Evolutionary conservation across 768 basidiomycete genomes (phyloP).

Genomic region (Xerocomus brunneocitrinus): DNA sequence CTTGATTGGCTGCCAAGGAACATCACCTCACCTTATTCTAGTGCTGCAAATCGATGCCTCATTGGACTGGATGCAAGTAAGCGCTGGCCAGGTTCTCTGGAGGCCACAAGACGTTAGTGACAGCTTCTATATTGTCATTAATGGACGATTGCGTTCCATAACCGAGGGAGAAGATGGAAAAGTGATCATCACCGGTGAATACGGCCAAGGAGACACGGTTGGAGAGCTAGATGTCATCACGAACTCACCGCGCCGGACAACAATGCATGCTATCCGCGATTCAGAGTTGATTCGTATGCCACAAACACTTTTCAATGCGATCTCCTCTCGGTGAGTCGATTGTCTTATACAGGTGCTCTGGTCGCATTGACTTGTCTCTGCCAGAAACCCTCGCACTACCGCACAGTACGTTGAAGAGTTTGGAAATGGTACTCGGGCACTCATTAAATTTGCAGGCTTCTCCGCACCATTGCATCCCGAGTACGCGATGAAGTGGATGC

Average conservation of each 20-base stretch:
- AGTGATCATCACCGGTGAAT: constrained; percentile 84
- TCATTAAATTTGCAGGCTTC: constrained; percentile 42
- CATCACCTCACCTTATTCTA: constrained; percentile 28
- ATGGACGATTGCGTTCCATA: constrained; percentile 90
- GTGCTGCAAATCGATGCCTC: constrained; percentile 96
- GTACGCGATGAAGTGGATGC: constrained; percentile 80
- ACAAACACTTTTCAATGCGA: constrained; percentile 95
- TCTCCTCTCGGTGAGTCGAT: constrained; percentile 66
- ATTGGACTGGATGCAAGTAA: constrained; percentile 97
- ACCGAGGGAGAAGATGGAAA: constrained; percentile 72
- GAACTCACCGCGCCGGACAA: constrained; percentile 77
- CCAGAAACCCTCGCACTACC: constrained; percentile 78
- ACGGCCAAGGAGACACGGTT: constrained; percentile 95
- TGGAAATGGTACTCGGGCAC: neutral
- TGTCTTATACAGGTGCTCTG: neutral
- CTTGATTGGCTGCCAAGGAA: neutral
- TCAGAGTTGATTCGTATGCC: constrained; percentile 97
- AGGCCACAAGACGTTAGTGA: constrained; percentile 86
- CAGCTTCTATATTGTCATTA: constrained; percentile 97
- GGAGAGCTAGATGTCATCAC: constrained; percentile 98
- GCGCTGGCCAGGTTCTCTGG: constrained; percentile 93
- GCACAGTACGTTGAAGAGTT: constrained; percentile 53
- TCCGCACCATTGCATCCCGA: constrained; percentile 88
- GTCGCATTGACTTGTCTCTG: neutral
- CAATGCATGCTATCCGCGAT: constrained; percentile 96